These are phyloP conservation scores for Pseudopithomyces maydicus DNA, from an alignment of 2,329 filamentous ascomycete genomes.

Conservation along the genomic window DNA sequence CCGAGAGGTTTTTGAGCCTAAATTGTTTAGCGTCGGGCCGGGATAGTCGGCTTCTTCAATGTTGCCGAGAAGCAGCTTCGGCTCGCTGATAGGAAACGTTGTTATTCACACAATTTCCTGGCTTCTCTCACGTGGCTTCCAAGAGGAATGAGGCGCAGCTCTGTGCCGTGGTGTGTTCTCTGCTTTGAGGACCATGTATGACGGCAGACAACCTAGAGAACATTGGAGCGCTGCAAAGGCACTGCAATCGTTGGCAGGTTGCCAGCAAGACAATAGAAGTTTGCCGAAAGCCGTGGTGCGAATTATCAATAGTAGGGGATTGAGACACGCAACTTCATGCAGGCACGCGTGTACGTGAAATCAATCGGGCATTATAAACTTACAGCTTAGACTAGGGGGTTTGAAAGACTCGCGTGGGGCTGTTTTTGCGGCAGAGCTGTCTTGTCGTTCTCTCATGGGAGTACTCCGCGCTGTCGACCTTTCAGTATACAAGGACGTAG, in stretches of 20 bases:
- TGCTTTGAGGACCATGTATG: not conserved
- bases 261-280: not conserved
- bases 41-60: not conserved
- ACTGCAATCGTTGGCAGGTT: not conserved
- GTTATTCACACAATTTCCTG: not conserved
- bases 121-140: not conserved
- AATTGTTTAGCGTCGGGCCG: slow-evolving; percentile 9
- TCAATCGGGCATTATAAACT: no score
- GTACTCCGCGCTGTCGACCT: not conserved
- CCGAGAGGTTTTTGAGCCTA: slow-evolving; percentile 8
- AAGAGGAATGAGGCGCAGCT: not conserved
- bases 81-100: not conserved
- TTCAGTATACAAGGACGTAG: not conserved
- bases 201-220: not conserved
- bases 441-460: not conserved
- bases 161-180: not conserved
- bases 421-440: not conserved
- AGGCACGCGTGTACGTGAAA: not conserved
- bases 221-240: not conserved
- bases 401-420: not conserved
- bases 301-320: not conserved
- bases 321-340: not conserved
- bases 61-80: not conserved
- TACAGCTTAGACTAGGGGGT: no score
- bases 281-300: not conserved